Evolutionary conservation across 805 yeast species (phyloP).

Genomic region (Saccharomycopsis sp.): DNA sequence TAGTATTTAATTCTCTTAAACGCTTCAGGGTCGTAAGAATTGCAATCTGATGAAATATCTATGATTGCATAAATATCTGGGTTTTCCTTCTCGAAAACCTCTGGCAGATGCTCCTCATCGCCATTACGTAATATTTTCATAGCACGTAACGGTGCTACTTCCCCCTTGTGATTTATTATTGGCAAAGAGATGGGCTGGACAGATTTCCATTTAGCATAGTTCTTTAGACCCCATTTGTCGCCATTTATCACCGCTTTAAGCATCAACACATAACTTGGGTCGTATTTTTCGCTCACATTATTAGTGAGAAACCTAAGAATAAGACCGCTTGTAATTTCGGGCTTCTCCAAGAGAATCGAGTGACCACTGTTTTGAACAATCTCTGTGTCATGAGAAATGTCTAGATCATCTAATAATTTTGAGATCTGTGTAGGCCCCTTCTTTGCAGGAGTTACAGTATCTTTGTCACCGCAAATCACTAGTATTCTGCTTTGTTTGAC

Average conservation of each 20-base stretch:
- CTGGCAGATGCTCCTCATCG: conserved; percentile 56
- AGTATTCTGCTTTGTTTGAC: conserved; percentile 38
- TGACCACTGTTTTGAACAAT: conserved; percentile 49
- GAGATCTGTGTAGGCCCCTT: conserved; percentile 30
- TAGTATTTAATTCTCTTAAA: conserved; percentile 50
- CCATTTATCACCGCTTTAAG: conserved; percentile 57
- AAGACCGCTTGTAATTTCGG: conserved; percentile 56
- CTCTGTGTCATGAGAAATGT: conserved; percentile 27
- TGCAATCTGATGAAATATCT: conserved; percentile 63
- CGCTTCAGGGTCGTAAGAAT: conserved; percentile 60
- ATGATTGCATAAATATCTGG: conserved; percentile 52
- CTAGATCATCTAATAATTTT: conserved; percentile 21
- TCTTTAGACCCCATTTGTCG: conserved; percentile 75
- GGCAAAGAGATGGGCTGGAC: conserved; percentile 45
- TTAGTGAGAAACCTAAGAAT: conserved; percentile 50
- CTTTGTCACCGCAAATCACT: conserved; percentile 55
- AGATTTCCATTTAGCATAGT: conserved; percentile 64
- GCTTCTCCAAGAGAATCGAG: conserved; percentile 54
- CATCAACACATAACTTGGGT: conserved; percentile 66
- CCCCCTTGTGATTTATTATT: conserved; percentile 31
- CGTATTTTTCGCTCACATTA: conserved; percentile 45
- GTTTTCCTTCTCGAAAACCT: conserved; percentile 41
- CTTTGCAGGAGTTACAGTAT: conserved; percentile 44
- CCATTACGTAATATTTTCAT: conserved; percentile 71
- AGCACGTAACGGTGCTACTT: conserved; percentile 48